Evolutionary conservation across 169 alveolate species (phyloP).

Genomic region (Eimeria necatrix): DNA sequence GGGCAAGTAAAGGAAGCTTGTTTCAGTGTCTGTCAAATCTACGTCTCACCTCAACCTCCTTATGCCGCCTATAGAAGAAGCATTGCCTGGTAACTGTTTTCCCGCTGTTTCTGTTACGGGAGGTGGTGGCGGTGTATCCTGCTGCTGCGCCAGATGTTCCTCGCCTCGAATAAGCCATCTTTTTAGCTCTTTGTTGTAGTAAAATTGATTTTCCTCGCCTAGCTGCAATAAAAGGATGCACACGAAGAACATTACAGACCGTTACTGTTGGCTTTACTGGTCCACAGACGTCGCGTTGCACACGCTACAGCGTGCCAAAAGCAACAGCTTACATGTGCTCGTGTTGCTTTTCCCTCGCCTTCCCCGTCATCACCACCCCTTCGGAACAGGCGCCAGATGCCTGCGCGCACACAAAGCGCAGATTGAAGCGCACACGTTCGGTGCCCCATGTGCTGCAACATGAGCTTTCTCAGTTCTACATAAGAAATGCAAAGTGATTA

Average conservation of each 20-base stretch:
- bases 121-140: constrained; percentile 78
- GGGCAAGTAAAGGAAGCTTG: background rate
- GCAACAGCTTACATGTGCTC: constrained; percentile 23
- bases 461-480: background rate
- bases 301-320: background rate
- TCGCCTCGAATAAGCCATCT: constrained; percentile 94
- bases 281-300: too few relatives aligned
- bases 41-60: constrained; percentile 62
- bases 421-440: background rate
- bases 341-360: constrained; percentile 68
- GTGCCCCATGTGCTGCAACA: background rate
- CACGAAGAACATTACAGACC: background rate
- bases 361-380: constrained; percentile 78
- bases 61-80: constrained; percentile 42
- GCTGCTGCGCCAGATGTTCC: constrained; percentile 83
- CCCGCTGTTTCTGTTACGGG: constrained; percentile 48
- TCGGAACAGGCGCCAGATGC: constrained; percentile 73
- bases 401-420: background rate
- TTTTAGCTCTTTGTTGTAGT: constrained; percentile 90
- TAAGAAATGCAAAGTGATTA: background rate
- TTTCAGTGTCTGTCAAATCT: background rate
- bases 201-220: constrained; percentile 92
- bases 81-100: background rate
- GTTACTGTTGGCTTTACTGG: background rate
- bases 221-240: constrained; percentile 78